A percentile compares a stretch with the other conserved stretches of the same genome.
Conservation (phyloP, 345 rosid species). For the Leavenworthia alabamica region DNA sequence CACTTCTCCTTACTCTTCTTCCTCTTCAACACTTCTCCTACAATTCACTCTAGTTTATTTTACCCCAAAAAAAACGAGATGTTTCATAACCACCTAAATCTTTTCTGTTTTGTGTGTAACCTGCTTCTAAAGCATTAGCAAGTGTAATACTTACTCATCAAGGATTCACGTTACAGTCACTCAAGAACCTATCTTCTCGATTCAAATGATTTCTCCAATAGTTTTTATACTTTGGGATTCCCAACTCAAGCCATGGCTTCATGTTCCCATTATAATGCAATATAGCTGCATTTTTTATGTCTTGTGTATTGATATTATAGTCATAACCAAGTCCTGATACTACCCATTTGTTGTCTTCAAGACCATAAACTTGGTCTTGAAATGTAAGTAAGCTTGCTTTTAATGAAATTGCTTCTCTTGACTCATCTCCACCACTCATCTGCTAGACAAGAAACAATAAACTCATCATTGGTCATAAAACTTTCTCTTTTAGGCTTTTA, state of each 20-base stretch:
- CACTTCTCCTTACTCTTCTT: constrained; percentile 11
- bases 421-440: constrained; percentile 38
- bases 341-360: constrained; percentile 57
- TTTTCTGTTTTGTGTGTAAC: too few species aligned
- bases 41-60: constrained; percentile 33
- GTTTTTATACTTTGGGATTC: constrained; percentile 60
- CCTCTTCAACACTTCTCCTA: constrained; percentile 29
- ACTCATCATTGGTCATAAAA: neutral
- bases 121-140: constrained; percentile 20
- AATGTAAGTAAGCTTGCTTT: constrained; percentile 75
- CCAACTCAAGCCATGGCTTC: constrained; percentile 99
- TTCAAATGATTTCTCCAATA: constrained; percentile 72
- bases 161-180: constrained; percentile 79
- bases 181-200: constrained; percentile 52
- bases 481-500: neutral
- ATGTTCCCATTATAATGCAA: constrained; percentile 92
- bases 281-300: constrained; percentile 54
- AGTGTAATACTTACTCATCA: constrained; percentile 25
- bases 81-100: neutral
- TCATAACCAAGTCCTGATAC: constrained; percentile 85
- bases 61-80: constrained; percentile 29
- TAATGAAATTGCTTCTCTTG: constrained; percentile 45
- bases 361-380: constrained; percentile 55
- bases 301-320: constrained; percentile 38
- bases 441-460: constrained; percentile 18